Evolutionary conservation across 1,139 yeast species (phyloP), one percentile per base, ranked within the genome.

Genomic region (Hyphopichia fennica): DNA sequence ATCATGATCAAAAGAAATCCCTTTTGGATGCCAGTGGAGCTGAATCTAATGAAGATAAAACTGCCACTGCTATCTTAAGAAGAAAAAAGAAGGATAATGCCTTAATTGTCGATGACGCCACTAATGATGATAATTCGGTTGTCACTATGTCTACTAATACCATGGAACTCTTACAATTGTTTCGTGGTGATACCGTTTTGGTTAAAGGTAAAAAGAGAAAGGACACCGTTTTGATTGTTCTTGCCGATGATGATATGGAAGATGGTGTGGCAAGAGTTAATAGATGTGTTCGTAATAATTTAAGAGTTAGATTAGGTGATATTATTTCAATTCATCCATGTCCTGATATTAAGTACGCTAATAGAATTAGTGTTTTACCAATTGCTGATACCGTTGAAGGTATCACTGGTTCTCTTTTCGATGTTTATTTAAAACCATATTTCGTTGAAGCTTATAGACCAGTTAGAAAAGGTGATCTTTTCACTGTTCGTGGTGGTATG

Each of bases 401-500:
- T 49, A 78, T 93, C 50, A 93, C 98, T 25, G 99, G 99, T 46
- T 89, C 96, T n/a, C 76, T 93, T 56, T 93, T 93, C 57, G 99
- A 93, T 59, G 96, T 93, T 35, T 93, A 85, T 73, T 80, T 93
- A 67, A 93, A 93, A 73, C 99, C 99, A 39, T 93, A 93, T 73
- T 93, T 95, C 64, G 97, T 93, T 43, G 99, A 93, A 71, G 98
- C 99, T 44, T 93, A 93, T 72, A 84, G 99, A 69, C 99, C 99
- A 1, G 97, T 95, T 39, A 84, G 98, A 68, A 93, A 91, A 65
- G 98, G 98, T 51, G 99, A 93, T 62, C 86, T 88, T 56, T 93
- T 93, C 71, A 84, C 95, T 35, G 98, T 90, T 28, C 82, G 99
- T 64, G 99, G 99, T 59, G 97, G 98, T 65, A 73, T 93, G 99